phyloP scores from a whole-genome alignment of 2,329 filamentous ascomycete species.

The Intubia oerlemansii region DNA sequence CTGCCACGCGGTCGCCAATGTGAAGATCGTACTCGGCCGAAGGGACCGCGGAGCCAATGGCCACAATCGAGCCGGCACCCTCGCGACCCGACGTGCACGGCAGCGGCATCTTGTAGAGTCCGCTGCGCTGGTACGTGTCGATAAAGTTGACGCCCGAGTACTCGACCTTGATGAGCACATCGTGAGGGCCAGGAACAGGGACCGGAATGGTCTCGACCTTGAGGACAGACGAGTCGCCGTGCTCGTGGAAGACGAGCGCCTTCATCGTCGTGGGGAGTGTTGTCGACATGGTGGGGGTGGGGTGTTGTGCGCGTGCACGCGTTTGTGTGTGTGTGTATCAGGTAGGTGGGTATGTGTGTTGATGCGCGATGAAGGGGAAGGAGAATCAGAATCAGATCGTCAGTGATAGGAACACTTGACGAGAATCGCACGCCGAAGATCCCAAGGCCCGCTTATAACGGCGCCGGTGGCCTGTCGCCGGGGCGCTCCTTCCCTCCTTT shows the following conservation, averaged over 20 bases:
- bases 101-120: conserved; percentile 5
- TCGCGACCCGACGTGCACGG: conserved; percentile 4
- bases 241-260: not conserved
- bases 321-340: too few species aligned
- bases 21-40: conserved; percentile 4
- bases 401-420: too few species aligned
- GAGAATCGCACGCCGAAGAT: too few species aligned
- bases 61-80: conserved; percentile 7
- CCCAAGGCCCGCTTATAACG: too few species aligned
- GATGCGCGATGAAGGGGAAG: too few species aligned
- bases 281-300: too few species aligned
- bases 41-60: conserved; percentile 6
- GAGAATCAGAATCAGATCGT: too few species aligned
- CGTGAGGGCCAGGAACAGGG: not conserved
- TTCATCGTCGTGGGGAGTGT: not conserved
- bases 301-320: too few species aligned
- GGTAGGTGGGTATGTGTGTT: too few species aligned
- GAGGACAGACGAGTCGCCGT: not conserved
- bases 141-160: conserved; percentile 72
- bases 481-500: too few species aligned
- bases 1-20: conserved; percentile 17
- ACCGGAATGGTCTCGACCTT: not conserved
- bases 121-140: conserved; percentile 34
- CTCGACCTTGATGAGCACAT: conserved; percentile 62
- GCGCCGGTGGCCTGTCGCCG: too few species aligned